phyloP scores from a whole-genome alignment of 1,284 basidiomycete species.

The Phenoliferia sp. region DNA sequence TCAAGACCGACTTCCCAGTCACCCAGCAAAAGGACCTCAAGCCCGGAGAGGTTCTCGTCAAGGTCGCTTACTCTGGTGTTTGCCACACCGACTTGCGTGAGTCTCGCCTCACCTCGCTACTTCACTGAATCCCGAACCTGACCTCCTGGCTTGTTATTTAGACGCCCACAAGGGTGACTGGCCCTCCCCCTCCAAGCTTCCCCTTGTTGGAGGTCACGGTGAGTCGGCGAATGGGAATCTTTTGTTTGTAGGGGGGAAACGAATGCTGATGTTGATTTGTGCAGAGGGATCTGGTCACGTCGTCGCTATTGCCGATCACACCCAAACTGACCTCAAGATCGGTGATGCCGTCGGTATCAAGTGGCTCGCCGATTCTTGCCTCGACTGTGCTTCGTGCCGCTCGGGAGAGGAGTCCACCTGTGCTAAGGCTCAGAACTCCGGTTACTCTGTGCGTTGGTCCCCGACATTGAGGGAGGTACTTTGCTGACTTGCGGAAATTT shows the following conservation, averaged over 20 bases:
- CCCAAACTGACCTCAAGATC: slow-evolving; percentile 51
- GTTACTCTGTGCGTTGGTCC: not conserved
- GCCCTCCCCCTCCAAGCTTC: slow-evolving; percentile 52
- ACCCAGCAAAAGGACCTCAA: not conserved
- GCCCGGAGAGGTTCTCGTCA: not conserved
- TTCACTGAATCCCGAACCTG: not conserved
- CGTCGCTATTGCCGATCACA: slow-evolving; percentile 56
- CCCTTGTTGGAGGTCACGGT: slow-evolving; percentile 83
- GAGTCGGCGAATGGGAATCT: too few species aligned
- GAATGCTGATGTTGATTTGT: too few species aligned
- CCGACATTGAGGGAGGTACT: too few species aligned
- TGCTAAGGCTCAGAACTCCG: slow-evolving; percentile 47
- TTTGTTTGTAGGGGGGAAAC: too few species aligned
- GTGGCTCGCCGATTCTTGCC: slow-evolving; percentile 67
- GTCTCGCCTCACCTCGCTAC: not conserved
- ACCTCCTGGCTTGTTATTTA: not conserved
- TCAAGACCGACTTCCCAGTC: not conserved
- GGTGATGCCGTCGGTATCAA: slow-evolving; percentile 85
- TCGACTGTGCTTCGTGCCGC: slow-evolving; percentile 67
- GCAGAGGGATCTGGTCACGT: not conserved
- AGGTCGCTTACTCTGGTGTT: not conserved
- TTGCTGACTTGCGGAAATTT: too few species aligned
- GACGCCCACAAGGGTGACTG: slow-evolving; percentile 26
- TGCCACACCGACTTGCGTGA: not conserved
- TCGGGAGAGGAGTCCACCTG: slow-evolving; percentile 64